Percentiles rank a stretch among this genome's conserved stretches.
phyloP scores from a whole-genome alignment of 257 asterid genomes.

The Parsonsia alboflavescens region DNA sequence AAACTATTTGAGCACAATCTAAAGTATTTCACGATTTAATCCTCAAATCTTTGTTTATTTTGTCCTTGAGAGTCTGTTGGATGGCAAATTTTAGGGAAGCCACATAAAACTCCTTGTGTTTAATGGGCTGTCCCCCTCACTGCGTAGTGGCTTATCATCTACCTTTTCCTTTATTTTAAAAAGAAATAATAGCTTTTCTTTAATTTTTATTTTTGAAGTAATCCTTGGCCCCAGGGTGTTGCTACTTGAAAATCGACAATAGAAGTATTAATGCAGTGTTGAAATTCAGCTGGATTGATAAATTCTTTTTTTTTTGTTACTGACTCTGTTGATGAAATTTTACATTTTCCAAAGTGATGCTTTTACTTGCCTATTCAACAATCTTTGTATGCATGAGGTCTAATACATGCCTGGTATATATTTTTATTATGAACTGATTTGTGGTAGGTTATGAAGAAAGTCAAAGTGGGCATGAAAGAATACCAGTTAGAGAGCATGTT shows the following conservation, averaged over 20 bases:
- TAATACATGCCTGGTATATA: background rate
- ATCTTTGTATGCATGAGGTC: background rate
- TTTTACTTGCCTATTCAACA: background rate
- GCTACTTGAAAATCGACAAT: background rate
- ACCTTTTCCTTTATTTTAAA: background rate
- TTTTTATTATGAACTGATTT: conserved; percentile 22
- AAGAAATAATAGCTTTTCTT: background rate
- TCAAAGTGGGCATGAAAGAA: conserved; percentile 82
- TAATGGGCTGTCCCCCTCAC: too few relatives aligned
- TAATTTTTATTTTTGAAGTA: background rate
- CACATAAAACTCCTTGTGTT: too few relatives aligned
- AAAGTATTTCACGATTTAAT: background rate
- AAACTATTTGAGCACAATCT: background rate
- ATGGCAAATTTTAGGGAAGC: too few relatives aligned
- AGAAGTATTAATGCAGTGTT: background rate
- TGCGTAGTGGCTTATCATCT: background rate
- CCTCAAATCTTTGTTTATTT: background rate
- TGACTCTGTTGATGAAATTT: background rate
- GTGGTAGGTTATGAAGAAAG: conserved; percentile 77
- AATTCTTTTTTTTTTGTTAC: background rate
- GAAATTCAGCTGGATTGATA: background rate
- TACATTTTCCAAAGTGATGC: background rate
- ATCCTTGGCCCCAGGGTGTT: background rate
- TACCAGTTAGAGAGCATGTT: conserved; percentile 93
- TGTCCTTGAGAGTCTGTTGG: background rate